These are phyloP conservation scores for Rubia balearica DNA, from an alignment of 305 asterid genomes.

Conservation along the genomic window DNA sequence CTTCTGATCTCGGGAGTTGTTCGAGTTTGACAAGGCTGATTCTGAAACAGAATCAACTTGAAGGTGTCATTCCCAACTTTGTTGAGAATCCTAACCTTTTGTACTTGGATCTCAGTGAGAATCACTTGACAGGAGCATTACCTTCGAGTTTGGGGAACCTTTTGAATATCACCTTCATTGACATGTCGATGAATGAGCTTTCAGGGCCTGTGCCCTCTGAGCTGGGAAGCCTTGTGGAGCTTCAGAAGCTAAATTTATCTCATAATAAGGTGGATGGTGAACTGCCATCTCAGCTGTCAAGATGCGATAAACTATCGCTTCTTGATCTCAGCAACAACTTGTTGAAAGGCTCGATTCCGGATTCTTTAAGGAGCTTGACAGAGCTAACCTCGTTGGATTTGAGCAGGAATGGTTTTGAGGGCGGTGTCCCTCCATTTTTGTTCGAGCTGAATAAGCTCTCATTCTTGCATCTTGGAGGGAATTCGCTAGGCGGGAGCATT, in stretches of 20 bases:
- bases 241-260: constrained; percentile 47
- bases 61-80: constrained; percentile 58
- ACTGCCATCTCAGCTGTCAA: constrained; percentile 40
- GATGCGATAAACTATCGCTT: constrained; percentile 40
- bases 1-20: constrained; percentile 60
- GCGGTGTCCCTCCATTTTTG: constrained; percentile 48
- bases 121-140: constrained; percentile 45
- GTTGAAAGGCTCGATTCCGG: constrained; percentile 59
- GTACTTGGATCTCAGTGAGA: constrained; percentile 54
- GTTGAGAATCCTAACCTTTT: constrained; percentile 34
- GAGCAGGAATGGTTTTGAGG: constrained; percentile 50
- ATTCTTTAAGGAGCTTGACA: constrained; percentile 43
- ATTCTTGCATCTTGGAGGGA: constrained; percentile 61
- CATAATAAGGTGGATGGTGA: constrained; percentile 51
- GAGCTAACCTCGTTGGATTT: constrained; percentile 47
- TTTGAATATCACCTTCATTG: constrained; percentile 33
- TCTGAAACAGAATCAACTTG: constrained; percentile 57
- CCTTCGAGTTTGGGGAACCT: constrained; percentile 54
- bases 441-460: constrained; percentile 58
- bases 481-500: constrained; percentile 51
- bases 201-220: constrained; percentile 49
- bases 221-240: constrained; percentile 49
- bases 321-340: constrained; percentile 58
- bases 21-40: constrained; percentile 49
- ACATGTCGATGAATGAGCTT: constrained; percentile 55